These are phyloP conservation scores for Aaosphaeria pasadenensis DNA, from an alignment of 2,329 filamentous ascomycete genomes.

Conservation along the genomic window DNA sequence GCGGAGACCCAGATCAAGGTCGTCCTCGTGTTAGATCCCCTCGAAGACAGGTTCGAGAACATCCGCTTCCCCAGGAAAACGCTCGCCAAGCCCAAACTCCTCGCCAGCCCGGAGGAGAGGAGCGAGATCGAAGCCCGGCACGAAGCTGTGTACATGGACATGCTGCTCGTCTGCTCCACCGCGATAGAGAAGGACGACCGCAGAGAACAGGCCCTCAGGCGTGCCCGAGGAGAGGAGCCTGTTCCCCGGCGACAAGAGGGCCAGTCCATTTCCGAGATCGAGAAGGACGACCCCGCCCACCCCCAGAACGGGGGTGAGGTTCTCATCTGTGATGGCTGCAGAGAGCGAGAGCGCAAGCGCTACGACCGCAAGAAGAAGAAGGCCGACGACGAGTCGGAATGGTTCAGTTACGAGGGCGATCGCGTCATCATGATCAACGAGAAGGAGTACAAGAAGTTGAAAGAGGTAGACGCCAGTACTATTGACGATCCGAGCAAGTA, in stretches of 20 bases:
- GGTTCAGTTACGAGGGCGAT: conserved; percentile 52
- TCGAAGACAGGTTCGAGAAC: conserved; percentile 73
- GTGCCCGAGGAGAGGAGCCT: conserved; percentile 49
- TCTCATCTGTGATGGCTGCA: conserved; percentile 87
- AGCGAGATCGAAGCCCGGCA: conserved; percentile 72
- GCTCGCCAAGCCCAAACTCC: conserved; percentile 89
- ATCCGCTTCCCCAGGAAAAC: conserved; percentile 85
- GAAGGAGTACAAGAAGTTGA: conserved; percentile 35
- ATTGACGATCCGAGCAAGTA: conserved; percentile 10
- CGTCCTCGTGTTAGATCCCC: conserved; percentile 70
- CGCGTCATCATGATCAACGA: conserved; percentile 41
- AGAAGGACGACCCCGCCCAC: conserved; percentile 64
- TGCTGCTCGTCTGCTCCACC: conserved; percentile 76
- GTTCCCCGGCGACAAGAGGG: conserved; percentile 33
- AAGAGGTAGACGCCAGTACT: conserved; percentile 16
- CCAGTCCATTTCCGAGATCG: conserved; percentile 42
- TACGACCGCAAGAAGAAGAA: conserved; percentile 94
- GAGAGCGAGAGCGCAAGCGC: conserved; percentile 84
- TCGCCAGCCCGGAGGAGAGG: conserved; percentile 69
- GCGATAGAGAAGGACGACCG: conserved; percentile 75
- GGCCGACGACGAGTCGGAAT: conserved; percentile 85
- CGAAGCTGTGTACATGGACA: conserved; percentile 19
- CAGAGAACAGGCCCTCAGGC: conserved; percentile 63
- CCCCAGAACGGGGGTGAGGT: conserved; percentile 91
- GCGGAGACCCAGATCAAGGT: conserved; percentile 97